A percentile compares a stretch with the other conserved stretches of the same genome.
These are phyloP conservation scores for Neofusicoccum parvum DNA, from an alignment of 2,329 filamentous ascomycete species.

Conservation along the genomic window DNA sequence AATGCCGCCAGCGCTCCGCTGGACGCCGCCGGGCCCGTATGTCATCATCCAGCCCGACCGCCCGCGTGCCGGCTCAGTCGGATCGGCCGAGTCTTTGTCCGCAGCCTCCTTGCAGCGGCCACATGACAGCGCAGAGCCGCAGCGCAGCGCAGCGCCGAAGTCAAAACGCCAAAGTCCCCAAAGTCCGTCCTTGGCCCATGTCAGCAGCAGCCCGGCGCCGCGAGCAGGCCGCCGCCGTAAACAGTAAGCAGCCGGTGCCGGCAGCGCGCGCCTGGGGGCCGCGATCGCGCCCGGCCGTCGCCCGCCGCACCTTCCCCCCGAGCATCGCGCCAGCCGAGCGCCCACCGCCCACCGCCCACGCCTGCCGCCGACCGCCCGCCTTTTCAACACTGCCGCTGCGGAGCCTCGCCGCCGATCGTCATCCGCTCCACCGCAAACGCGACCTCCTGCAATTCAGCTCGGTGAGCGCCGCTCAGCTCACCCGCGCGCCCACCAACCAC, in stretches of 20 bases:
- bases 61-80: not conserved
- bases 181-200: too few species aligned
- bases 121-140: too few species aligned
- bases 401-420: slow-evolving; percentile 7
- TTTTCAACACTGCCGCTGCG: not conserved
- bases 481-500: not conserved
- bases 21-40: slow-evolving; percentile 7
- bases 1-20: slow-evolving; percentile 2
- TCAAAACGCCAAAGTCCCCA: too few species aligned
- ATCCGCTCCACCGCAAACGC: not conserved
- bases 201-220: too few species aligned
- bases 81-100: slow-evolving; percentile 14
- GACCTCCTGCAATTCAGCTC: slow-evolving; percentile 9
- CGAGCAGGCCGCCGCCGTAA: too few species aligned
- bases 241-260: too few species aligned
- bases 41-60: slow-evolving; percentile 10
- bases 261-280: too few species aligned
- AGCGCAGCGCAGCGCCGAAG: too few species aligned
- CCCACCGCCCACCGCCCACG: not conserved
- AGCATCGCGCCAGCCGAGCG: not conserved
- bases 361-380: not conserved
- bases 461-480: not conserved
- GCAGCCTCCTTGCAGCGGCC: not conserved
- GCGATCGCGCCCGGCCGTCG: too few species aligned
- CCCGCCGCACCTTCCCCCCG: too few species aligned